Evolutionary conservation across 805 yeast genomes (phyloP).

Genomic region (Candida awuae): DNA sequence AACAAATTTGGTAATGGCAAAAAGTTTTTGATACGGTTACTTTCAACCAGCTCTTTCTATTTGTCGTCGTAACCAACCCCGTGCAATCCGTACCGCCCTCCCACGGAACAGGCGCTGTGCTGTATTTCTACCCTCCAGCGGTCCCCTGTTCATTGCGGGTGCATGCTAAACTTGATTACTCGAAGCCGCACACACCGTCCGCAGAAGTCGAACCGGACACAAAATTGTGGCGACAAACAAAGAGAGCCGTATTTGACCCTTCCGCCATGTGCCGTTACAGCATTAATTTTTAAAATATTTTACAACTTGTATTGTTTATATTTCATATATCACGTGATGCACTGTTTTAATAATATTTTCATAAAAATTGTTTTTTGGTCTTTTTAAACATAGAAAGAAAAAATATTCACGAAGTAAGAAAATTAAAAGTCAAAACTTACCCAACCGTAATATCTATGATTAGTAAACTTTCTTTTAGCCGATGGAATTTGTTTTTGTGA

Average conservation of each 20-base stretch:
- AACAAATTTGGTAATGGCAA: too few species aligned
- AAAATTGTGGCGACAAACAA: constrained; percentile 14
- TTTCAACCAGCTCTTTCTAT: constrained; percentile 20
- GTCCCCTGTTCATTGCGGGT: constrained; percentile 28
- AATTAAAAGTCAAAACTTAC: too few species aligned
- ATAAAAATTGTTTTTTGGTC: too few species aligned
- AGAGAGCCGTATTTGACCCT: constrained; percentile 14
- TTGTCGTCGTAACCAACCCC: constrained; percentile 25
- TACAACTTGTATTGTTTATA: too few species aligned
- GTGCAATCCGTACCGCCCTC: constrained; percentile 34
- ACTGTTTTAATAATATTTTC: too few species aligned
- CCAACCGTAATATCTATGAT: too few species aligned
- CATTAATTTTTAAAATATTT: too few species aligned
- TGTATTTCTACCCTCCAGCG: constrained; percentile 40
- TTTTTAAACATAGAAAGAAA: too few species aligned
- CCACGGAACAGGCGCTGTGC: constrained; percentile 37
- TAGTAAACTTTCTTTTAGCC: too few species aligned
- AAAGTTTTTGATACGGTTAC: constrained; percentile 13
- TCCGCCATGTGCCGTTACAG: constrained; percentile 31
- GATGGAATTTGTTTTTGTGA: too few species aligned
- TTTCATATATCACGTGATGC: too few species aligned
- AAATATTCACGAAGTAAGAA: too few species aligned
- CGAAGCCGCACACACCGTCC: constrained; percentile 26
- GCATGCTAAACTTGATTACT: constrained; percentile 26
- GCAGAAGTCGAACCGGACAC: constrained; percentile 40